Conservation (phyloP, 2,329 filamentous ascomycete genomes). For the Ascochyta lentis region DNA sequence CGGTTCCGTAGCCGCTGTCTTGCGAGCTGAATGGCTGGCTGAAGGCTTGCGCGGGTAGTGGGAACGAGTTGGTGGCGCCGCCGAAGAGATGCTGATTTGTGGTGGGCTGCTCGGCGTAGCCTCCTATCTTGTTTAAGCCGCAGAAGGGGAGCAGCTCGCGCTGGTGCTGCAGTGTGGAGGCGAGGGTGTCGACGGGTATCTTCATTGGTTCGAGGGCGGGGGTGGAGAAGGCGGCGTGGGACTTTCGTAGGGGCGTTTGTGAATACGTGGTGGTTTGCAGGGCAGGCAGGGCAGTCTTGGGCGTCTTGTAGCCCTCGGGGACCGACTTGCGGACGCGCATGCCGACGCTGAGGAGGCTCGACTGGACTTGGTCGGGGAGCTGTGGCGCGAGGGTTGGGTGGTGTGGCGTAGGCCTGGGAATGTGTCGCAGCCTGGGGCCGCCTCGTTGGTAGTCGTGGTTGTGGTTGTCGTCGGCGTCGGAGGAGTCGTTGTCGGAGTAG, state of each 20-base stretch:
- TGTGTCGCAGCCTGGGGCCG: slow-evolving; percentile 17
- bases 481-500: neutral
- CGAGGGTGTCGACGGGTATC: slow-evolving; percentile 13
- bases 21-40: slow-evolving; percentile 42
- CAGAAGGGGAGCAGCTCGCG: slow-evolving; percentile 81
- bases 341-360: slow-evolving; percentile 86
- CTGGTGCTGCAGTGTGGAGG: slow-evolving; percentile 35
- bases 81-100: slow-evolving; percentile 41
- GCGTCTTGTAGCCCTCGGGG: slow-evolving; percentile 91
- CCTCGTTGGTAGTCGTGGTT: slow-evolving; percentile 37
- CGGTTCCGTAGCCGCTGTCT: slow-evolving; percentile 36
- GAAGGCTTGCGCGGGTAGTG: slow-evolving; percentile 44
- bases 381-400: slow-evolving; percentile 49
- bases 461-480: slow-evolving; percentile 28
- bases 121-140: slow-evolving; percentile 78
- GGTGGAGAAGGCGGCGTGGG: slow-evolving; percentile 9
- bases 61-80: slow-evolving; percentile 44
- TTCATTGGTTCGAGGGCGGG: slow-evolving; percentile 18
- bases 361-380: slow-evolving; percentile 72
- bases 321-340: slow-evolving; percentile 95
- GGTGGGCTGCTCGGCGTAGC: slow-evolving; percentile 66
- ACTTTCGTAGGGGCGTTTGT: slow-evolving; percentile 8
- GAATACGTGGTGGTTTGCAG: slow-evolving; percentile 30
- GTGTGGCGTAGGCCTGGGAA: slow-evolving; percentile 23
- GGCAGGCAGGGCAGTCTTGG: slow-evolving; percentile 47